phyloP scores from a whole-genome alignment of 768 basidiomycete genomes.

The Calocybe indica region DNA sequence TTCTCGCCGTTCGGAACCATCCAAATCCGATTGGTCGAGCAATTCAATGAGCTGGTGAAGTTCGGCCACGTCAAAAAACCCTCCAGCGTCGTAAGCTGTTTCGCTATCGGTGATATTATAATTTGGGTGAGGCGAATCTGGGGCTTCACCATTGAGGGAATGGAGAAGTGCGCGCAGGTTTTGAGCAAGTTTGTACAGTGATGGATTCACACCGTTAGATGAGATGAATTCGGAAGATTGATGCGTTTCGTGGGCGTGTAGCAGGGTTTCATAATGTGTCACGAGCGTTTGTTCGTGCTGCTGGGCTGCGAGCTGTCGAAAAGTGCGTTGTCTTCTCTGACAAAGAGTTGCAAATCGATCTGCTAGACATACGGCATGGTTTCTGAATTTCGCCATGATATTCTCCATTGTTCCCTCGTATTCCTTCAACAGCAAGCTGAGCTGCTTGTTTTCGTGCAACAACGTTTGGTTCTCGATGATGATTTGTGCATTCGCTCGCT shows the following conservation, averaged over 20 bases:
- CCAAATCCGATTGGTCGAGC: conserved; percentile 30
- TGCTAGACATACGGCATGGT: conserved; percentile 44
- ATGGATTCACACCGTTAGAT: conserved; percentile 53
- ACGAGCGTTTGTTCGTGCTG: conserved; percentile 84
- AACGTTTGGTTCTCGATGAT: conserved; percentile 93
- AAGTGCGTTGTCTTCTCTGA: not conserved
- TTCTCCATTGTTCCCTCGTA: conserved; percentile 93
- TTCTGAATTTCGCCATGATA: conserved; percentile 94
- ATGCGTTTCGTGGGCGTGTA: conserved; percentile 57
- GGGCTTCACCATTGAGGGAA: conserved; percentile 60
- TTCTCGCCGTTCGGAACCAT: conserved; percentile 34
- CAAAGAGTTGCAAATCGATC: not conserved
- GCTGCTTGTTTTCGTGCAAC: conserved; percentile 92
- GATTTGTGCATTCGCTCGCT: conserved; percentile 82
- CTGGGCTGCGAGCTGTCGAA: conserved; percentile 75
- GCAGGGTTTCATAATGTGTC: conserved; percentile 83
- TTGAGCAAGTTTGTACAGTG: conserved; percentile 67
- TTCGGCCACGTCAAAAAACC: conserved; percentile 30
- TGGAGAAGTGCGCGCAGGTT: conserved; percentile 68
- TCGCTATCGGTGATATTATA: conserved; percentile 18
- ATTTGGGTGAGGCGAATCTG: conserved; percentile 36
- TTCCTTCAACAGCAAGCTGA: conserved; percentile 83
- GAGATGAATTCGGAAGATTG: conserved; percentile 50
- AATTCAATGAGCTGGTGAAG: conserved; percentile 36
- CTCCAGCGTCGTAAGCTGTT: conserved; percentile 28